phyloP scores from a whole-genome alignment of 2,329 filamentous ascomycete genomes.

The Fusarium drepaniforme region DNA sequence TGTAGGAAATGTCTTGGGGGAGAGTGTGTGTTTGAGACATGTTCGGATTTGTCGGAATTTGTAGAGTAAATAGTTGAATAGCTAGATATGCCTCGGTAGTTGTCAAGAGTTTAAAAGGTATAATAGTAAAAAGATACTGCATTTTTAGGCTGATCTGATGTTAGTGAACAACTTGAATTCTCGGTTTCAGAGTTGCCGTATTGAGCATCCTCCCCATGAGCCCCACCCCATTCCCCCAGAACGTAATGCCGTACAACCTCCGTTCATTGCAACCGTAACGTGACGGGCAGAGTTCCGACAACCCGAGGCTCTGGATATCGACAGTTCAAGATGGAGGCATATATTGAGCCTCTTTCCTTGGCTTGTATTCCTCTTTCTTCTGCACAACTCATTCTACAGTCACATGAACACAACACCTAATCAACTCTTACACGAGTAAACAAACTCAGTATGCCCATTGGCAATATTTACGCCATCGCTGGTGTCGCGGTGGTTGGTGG shows the following conservation, averaged over 20 bases:
- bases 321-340: constrained; percentile 3
- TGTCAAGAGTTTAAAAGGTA: not conserved
- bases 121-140: not conserved
- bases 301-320: not conserved
- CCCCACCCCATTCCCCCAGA: constrained; percentile 20
- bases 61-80: not conserved
- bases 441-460: constrained; percentile 24
- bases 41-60: not conserved
- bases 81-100: not conserved
- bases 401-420: not conserved
- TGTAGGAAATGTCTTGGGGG: not conserved
- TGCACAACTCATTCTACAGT: not conserved
- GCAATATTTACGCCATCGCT: constrained; percentile 43
- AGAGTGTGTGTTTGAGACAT: not conserved
- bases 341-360: constrained; percentile 3
- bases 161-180: constrained; percentile 6
- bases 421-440: not conserved
- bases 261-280: constrained; percentile 15
- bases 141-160: not conserved
- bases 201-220: not conserved
- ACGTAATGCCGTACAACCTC: constrained; percentile 5
- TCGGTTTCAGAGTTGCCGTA: constrained; percentile 3
- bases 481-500: constrained; percentile 40
- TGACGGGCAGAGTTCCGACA: not conserved
- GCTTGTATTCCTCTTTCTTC: not conserved